phyloP scores from a whole-genome alignment of 208 protist species.

The Jaenimonas drosophilae region DNA sequence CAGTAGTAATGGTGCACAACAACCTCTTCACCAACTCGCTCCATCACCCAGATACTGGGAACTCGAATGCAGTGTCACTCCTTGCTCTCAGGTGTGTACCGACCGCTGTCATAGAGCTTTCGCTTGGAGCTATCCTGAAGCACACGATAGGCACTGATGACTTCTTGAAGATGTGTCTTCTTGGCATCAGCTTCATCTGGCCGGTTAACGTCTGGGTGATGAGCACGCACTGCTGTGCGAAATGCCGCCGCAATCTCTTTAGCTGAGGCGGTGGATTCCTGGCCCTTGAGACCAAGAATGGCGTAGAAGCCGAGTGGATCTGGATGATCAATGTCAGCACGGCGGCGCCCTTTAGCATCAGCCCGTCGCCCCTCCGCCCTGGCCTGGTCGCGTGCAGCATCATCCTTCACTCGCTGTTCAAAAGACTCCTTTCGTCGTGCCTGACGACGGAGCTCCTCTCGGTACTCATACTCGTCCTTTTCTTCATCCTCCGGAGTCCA shows the following conservation, averaged over 20 bases:
- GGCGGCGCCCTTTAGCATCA: conserved; percentile 55
- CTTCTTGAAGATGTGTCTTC: conserved; percentile 61
- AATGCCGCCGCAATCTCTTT: conserved; percentile 83
- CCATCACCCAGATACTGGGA: too few relatives aligned
- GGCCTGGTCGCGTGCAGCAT: conserved; percentile 54
- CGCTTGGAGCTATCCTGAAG: conserved; percentile 63
- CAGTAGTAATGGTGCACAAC: too few relatives aligned
- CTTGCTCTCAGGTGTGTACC: conserved; percentile 21
- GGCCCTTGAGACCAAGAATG: conserved; percentile 63
- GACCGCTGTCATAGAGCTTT: conserved; percentile 60
- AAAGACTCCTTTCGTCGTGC: conserved; percentile 58
- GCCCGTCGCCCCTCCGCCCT: conserved; percentile 31
- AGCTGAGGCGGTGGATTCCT: conserved; percentile 54
- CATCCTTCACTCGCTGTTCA: conserved; percentile 81
- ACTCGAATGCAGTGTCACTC: too few relatives aligned
- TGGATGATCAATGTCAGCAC: conserved; percentile 58
- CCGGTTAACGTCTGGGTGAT: conserved; percentile 69
- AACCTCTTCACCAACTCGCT: too few relatives aligned
- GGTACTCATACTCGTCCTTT: conserved; percentile 80
- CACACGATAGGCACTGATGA: conserved; percentile 80
- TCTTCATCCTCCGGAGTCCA: conserved; percentile 82
- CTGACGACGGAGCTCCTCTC: conserved; percentile 70
- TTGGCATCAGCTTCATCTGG: conserved; percentile 1
- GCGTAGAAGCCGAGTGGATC: conserved; percentile 88
- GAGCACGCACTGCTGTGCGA: conserved; percentile 40